phyloP scores from a whole-genome alignment of 2,329 filamentous ascomycete genomes.

The Fusarium goolgardi region DNA sequence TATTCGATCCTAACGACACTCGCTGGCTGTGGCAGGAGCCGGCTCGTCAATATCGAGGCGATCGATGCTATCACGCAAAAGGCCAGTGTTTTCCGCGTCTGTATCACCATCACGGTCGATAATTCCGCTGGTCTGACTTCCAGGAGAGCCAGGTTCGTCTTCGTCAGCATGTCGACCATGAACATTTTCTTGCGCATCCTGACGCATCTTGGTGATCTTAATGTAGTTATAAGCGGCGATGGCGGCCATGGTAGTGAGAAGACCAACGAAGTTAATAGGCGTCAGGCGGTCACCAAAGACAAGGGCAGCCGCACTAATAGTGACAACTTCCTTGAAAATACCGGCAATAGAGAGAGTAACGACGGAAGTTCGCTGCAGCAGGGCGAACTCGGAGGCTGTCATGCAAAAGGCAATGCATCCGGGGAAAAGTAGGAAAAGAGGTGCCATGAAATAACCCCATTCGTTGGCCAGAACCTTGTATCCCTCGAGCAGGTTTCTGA shows the following conservation, averaged over 20 bases:
- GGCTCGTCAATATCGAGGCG: slow-evolving; percentile 52
- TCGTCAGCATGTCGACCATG: slow-evolving; percentile 56
- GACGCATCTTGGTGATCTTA: slow-evolving; percentile 90
- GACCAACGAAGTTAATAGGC: slow-evolving; percentile 84
- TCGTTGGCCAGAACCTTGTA: slow-evolving; percentile 71
- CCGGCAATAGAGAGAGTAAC: slow-evolving; percentile 96
- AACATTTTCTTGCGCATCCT: slow-evolving; percentile 71
- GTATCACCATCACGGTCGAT: slow-evolving; percentile 57
- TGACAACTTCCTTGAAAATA: slow-evolving; percentile 99
- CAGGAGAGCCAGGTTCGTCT: slow-evolving; percentile 46
- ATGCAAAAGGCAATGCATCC: slow-evolving; percentile 93
- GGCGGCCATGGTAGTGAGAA: slow-evolving; percentile 87
- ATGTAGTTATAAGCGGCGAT: slow-evolving; percentile 95
- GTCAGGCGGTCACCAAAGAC: slow-evolving; percentile 92
- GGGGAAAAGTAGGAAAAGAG: slow-evolving; percentile 85
- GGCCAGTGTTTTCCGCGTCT: slow-evolving; percentile 59
- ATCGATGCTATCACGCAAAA: slow-evolving; percentile 57
- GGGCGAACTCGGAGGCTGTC: slow-evolving; percentile 95
- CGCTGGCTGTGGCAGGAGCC: slow-evolving; percentile 26
- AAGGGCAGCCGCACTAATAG: slow-evolving; percentile 86
- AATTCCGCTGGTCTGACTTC: slow-evolving; percentile 56
- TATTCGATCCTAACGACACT: slow-evolving; percentile 32
- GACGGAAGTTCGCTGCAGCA: slow-evolving; percentile 93
- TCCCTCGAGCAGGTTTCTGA: slow-evolving; percentile 73
- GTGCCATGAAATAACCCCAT: slow-evolving; percentile 74